These are phyloP conservation scores for Mentha longifolia DNA, from an alignment of 257 asterid genomes.

Conservation along the genomic window DNA sequence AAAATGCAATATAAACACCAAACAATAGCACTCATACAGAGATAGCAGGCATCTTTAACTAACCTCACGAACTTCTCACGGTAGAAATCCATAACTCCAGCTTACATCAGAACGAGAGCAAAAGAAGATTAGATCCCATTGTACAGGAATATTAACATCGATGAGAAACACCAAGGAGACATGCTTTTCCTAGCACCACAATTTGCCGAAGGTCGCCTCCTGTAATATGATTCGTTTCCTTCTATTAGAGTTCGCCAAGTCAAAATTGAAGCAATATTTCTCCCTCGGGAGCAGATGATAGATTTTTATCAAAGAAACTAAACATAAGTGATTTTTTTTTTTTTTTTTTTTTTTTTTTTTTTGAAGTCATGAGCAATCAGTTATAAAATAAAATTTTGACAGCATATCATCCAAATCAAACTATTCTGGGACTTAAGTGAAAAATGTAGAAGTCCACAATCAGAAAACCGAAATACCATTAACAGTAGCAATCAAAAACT, in stretches of 20 bases:
- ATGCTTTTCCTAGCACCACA: slow-evolving; percentile 32
- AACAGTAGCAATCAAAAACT: slow-evolving; percentile 21
- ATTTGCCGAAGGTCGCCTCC: slow-evolving; percentile 31
- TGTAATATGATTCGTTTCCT: slow-evolving; percentile 25
- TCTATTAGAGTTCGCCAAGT: slow-evolving; percentile 26
- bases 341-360: no score
- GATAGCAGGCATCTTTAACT: slow-evolving; percentile 37
- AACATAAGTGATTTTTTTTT: slow-evolving; percentile 21
- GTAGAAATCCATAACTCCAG: slow-evolving; percentile 61
- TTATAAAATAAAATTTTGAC: background rate
- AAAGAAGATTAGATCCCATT: slow-evolving; percentile 25
- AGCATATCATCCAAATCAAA: slow-evolving; percentile 14
- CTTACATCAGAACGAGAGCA: slow-evolving; percentile 35
- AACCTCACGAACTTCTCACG: slow-evolving; percentile 84
- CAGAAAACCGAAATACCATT: slow-evolving; percentile 6
- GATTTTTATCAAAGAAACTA: background rate
- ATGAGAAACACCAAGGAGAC: slow-evolving; percentile 19
- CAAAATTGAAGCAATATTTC: slow-evolving; percentile 24
- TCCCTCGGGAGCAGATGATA: slow-evolving; percentile 14
- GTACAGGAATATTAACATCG: slow-evolving; percentile 2
- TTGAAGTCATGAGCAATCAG: background rate
- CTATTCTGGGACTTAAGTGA: background rate
- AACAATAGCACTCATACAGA: slow-evolving; percentile 18
- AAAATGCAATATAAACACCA: slow-evolving; percentile 14
- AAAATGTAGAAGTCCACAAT: slow-evolving; percentile 16